These are phyloP conservation scores for Acer yangbiense DNA, from an alignment of 345 rosid species.

Conservation along the genomic window DNA sequence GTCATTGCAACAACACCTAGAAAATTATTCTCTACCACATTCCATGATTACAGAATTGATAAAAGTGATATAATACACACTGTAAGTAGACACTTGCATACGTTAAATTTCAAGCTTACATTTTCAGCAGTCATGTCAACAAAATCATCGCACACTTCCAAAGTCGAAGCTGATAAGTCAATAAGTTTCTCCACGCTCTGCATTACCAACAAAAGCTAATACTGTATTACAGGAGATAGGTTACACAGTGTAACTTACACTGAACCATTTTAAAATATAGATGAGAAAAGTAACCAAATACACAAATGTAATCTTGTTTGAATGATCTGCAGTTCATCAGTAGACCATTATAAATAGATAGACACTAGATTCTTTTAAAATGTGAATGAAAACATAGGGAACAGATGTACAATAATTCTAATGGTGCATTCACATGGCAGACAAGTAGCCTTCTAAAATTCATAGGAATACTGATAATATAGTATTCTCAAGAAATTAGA, in stretches of 20 bases:
- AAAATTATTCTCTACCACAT: no score
- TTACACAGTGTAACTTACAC: background rate
- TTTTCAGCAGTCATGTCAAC: constrained; percentile 32
- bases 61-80: background rate
- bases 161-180: constrained; percentile 39
- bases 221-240: background rate
- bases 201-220: constrained; percentile 12
- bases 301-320: background rate
- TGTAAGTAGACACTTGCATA: background rate
- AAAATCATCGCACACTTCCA: constrained; percentile 39
- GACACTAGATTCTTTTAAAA: background rate
- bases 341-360: background rate
- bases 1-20: no score
- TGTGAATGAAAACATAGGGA: background rate
- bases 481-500: background rate
- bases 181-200: constrained; percentile 56
- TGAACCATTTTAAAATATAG: background rate
- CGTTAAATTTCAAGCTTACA: constrained; percentile 28
- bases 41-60: background rate
- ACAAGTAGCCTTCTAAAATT: no score
- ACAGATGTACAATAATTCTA: background rate
- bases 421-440: background rate
- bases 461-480: no score
- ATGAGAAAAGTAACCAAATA: background rate
- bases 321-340: background rate